Evolutionary conservation across 352 stramenopile genomes (phyloP).

Genomic region (Thraustochytrium sp.): DNA sequence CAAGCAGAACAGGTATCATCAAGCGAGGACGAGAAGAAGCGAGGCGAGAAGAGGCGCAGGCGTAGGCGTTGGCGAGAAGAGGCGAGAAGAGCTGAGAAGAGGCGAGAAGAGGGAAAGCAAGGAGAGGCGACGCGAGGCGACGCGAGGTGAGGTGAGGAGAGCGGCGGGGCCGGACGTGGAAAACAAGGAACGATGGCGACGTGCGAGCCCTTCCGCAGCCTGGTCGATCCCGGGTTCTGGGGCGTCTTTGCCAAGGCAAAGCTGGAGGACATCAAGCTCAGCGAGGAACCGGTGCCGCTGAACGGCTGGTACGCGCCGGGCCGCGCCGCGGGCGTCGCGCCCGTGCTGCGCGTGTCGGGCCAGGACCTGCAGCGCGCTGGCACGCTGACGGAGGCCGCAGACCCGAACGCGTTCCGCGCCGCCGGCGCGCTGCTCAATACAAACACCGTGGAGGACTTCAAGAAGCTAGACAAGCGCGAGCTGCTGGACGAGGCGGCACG

Average conservation of each 20-base stretch:
- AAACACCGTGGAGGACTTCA: slow-evolving; percentile 80
- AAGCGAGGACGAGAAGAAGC: too few species aligned
- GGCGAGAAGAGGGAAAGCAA: too few species aligned
- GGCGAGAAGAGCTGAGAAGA: too few species aligned
- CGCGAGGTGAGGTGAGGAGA: too few species aligned
- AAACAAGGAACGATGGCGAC: neutral
- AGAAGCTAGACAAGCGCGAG: slow-evolving; percentile 68
- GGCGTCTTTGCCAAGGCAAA: slow-evolving; percentile 22
- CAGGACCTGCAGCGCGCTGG: neutral
- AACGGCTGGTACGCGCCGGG: neutral
- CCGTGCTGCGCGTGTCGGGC: neutral
- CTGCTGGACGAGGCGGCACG: slow-evolving; percentile 58
- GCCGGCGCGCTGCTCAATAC: slow-evolving; percentile 65
- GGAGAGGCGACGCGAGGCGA: too few species aligned
- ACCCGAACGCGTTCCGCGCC: slow-evolving; percentile 1
- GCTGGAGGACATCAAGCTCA: slow-evolving; percentile 24
- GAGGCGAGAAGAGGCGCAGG: too few species aligned
- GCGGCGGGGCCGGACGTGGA: neutral
- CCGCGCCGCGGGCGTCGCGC: neutral
- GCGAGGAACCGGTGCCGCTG: neutral
- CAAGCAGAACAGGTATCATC: too few species aligned
- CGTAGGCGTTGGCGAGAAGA: too few species aligned
- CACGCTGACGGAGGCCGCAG: neutral
- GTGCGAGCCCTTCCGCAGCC: neutral
- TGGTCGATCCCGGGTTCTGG: slow-evolving; percentile 30